Evolutionary conservation across 2,329 filamentous ascomycete species (phyloP), one percentile per base, ranked within the genome.

Genomic region (Rachicladosporium sp.): DNA sequence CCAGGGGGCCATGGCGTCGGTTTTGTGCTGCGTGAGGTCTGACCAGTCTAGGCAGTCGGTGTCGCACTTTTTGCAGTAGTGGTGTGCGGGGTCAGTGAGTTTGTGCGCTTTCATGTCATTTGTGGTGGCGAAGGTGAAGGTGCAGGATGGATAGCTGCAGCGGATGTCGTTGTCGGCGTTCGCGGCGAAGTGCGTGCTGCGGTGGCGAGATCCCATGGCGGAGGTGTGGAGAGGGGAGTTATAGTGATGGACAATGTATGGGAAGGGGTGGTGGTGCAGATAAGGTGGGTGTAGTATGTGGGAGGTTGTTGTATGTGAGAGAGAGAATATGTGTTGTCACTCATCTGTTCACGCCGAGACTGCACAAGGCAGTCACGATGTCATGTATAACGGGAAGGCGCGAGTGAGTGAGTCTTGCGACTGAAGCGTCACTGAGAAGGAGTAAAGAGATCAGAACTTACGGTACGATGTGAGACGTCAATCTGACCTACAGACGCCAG

Each of bases 71-170:
- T 53, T 49, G 53, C 67, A 70, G 47, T 68, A 69, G 44, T 48
- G 48, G 42, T 70, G 67, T 7, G 61, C 54, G 2, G 61, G 53
- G 2, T 61, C 56, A 13, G 58, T 41, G 11, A 55, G 58, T 51
- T 76, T 76, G 59, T 78, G 74, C 2, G 51, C 52, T 36, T 59
- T 65, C 65, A 76, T 69, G 2, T 61, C 60, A 33, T 62, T 58
- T 8, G 57, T 51, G 0, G 59, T 65, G 6, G 57, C 46, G 52
- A 77, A 78, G 11, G 50, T 55, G 31, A 57, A 52, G 13, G 50
- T 44, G 58, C 74, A 77, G 36, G 61, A 51, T 2, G 64, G 66
- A 55, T 71, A 74, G 11, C 45, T 55, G 44, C 66, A 57, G 19
- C 19, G 21, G 9, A 33, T 27, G 2, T 4, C 10, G 7, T 30